phyloP scores from a whole-genome alignment of 805 yeast species.

The Yamadazyma ubonensis region DNA sequence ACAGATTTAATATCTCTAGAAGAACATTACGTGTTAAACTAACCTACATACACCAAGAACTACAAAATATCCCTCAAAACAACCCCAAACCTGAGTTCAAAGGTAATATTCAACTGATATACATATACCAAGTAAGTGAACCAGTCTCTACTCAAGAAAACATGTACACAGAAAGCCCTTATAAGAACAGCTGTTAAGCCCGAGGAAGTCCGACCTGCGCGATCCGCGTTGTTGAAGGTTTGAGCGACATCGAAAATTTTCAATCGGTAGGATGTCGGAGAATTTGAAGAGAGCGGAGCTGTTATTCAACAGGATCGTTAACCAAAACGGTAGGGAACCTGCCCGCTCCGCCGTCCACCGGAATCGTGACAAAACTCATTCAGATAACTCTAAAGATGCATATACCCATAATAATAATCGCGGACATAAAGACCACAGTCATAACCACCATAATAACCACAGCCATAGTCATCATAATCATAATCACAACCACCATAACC shows the following conservation, averaged over 20 bases:
- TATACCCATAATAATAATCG: conserved; percentile 10
- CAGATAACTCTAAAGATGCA: conserved; percentile 7
- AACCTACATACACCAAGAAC: too few species aligned
- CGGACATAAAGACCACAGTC: conserved; percentile 11
- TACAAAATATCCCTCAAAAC: too few species aligned
- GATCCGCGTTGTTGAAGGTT: not conserved
- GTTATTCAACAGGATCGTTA: conserved; percentile 46
- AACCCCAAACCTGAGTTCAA: too few species aligned
- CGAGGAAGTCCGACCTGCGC: not conserved
- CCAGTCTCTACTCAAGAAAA: too few species aligned
- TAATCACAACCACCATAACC: conserved; percentile 8
- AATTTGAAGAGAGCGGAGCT: conserved; percentile 48
- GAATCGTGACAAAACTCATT: not conserved
- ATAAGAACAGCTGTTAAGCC: too few species aligned
- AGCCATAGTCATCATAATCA: conserved; percentile 12
- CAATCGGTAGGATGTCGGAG: conserved; percentile 36
- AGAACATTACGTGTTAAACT: too few species aligned
- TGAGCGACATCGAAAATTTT: conserved; percentile 1
- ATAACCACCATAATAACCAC: conserved; percentile 9
- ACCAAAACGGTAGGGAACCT: conserved; percentile 25
- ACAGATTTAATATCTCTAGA: too few species aligned
- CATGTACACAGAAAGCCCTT: too few species aligned
- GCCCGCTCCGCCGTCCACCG: conserved; percentile 2
- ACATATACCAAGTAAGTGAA: too few species aligned
- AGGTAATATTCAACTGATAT: too few species aligned